Conservation (phyloP, 2,329 filamentous ascomycete genomes). For the Zopfia rhizophila region DNA sequence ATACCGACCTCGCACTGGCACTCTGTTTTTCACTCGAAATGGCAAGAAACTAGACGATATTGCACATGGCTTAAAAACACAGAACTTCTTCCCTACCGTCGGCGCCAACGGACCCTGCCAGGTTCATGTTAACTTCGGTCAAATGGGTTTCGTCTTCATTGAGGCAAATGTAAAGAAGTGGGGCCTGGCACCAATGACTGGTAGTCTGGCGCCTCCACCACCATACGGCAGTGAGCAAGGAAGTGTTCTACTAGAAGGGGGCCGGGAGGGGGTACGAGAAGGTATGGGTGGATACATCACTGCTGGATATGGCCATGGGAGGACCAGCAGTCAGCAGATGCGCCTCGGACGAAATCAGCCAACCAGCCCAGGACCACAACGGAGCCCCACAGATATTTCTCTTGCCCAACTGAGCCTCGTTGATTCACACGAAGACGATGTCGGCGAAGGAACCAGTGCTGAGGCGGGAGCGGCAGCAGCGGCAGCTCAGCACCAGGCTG, state of each 20-base stretch:
- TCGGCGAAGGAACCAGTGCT: constrained; percentile 75
- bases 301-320: constrained; percentile 67
- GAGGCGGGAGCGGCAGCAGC: constrained; percentile 27
- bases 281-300: constrained; percentile 63
- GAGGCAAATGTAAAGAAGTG: constrained; percentile 99
- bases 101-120: constrained; percentile 93
- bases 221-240: constrained; percentile 98
- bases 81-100: constrained; percentile 98
- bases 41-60: constrained; percentile 97
- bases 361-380: constrained; percentile 86
- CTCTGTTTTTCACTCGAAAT: constrained; percentile 97
- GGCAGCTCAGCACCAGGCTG: constrained; percentile 28
- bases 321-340: constrained; percentile 81
- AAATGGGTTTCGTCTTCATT: constrained; percentile 98
- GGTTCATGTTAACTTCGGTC: constrained; percentile 96
- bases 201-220: constrained; percentile 91
- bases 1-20: constrained; percentile 92
- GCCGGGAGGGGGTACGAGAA: constrained; percentile 65
- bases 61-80: constrained; percentile 88
- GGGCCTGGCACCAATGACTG: constrained; percentile 95
- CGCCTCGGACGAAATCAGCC: constrained; percentile 73
- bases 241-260: constrained; percentile 91
- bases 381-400: constrained; percentile 95
- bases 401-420: constrained; percentile 84
- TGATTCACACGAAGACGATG: constrained; percentile 69